Evolutionary conservation across 768 basidiomycete species (phyloP), one percentile per base, ranked within the genome.

Genomic region (Auricularia heimuer): DNA sequence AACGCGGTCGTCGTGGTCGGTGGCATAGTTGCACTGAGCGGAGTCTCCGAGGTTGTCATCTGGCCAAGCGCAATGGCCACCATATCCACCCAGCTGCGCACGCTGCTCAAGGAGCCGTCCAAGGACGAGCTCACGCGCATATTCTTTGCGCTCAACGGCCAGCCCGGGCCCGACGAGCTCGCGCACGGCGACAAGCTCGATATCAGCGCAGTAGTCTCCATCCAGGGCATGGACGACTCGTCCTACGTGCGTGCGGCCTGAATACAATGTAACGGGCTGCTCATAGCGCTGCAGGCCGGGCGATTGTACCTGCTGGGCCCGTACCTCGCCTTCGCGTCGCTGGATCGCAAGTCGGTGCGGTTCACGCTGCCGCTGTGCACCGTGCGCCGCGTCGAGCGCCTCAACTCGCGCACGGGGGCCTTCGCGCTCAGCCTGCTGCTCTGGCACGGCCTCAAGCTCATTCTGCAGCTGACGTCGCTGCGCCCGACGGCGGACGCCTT

Each of bases 391-490:
- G 97, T 99, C 24, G 97, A 99, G 76, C 80, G 94, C 61, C 82
- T 98, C 63, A 97, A 96, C 74, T 89, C 94, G 11, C 85, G 94
- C 14, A 90, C 94, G 35, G 97, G 97, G 4, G 89, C 97, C 44
- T 98, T 98, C 73, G 95, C 96, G n/a, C 82, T 99, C 36, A 94
- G 93, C 70, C 78, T 98, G 21, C 83, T 87, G n/a, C 85, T 91
- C 62, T 98, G 94, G 92, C 94, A 98, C 73, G 88, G 92, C 42
- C 84, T 91, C 79, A 90, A 96, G 78, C 90, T 98, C 69, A 84
- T 96, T 68, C 85, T 98, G 1, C 97, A 98, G 77, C 78, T 99
- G 63, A 98, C 96, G 0, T 92, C 94, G 1, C 82, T 98, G 33
- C 83, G 94, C 34, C 94, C 94, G 16, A 94, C 93, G 0, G 96